Evolutionary conservation across 768 basidiomycete genomes (phyloP).

Genomic region (Clitopilus hobsonii): DNA sequence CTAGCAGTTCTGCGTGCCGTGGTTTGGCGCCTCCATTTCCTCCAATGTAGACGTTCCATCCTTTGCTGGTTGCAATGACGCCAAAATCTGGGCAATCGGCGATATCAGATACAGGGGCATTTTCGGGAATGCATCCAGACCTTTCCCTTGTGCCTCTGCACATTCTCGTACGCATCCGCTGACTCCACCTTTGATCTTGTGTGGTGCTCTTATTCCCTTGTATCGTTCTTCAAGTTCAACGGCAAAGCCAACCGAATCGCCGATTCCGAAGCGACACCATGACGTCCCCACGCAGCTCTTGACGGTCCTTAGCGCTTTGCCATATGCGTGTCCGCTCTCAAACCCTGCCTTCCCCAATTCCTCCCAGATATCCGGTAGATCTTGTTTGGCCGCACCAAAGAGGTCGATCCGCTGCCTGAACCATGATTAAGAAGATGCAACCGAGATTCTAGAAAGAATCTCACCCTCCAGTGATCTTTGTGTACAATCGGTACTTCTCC

Average conservation of each 20-base stretch:
- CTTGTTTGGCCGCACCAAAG: slow-evolving; percentile 67
- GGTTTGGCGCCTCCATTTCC: slow-evolving; percentile 67
- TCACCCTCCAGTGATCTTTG: slow-evolving; percentile 30
- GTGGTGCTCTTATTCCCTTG: slow-evolving; percentile 63
- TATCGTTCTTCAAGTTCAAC: slow-evolving; percentile 70
- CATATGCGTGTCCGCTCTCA: slow-evolving; percentile 75
- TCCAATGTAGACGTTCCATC: slow-evolving; percentile 74
- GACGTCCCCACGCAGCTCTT: slow-evolving; percentile 74
- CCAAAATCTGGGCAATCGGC: slow-evolving; percentile 52
- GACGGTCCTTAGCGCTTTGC: slow-evolving; percentile 65
- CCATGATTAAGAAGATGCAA: background rate
- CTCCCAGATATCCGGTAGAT: slow-evolving; percentile 65
- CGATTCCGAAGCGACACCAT: slow-evolving; percentile 70
- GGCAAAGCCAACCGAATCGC: slow-evolving; percentile 73
- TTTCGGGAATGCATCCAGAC: no score
- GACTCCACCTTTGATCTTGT: slow-evolving; percentile 75
- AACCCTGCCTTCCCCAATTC: slow-evolving; percentile 62
- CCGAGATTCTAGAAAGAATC: background rate
- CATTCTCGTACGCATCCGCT: slow-evolving; percentile 74
- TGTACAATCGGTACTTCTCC: slow-evolving; percentile 64
- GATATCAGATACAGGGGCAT: no score
- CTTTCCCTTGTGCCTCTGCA: slow-evolving; percentile 64
- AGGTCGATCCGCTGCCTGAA: slow-evolving; percentile 60
- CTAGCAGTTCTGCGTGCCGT: slow-evolving; percentile 61
- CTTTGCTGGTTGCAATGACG: slow-evolving; percentile 72